Conservation (phyloP, 106 monocot genomes). For the Acanthochlamys bracteata region DNA sequence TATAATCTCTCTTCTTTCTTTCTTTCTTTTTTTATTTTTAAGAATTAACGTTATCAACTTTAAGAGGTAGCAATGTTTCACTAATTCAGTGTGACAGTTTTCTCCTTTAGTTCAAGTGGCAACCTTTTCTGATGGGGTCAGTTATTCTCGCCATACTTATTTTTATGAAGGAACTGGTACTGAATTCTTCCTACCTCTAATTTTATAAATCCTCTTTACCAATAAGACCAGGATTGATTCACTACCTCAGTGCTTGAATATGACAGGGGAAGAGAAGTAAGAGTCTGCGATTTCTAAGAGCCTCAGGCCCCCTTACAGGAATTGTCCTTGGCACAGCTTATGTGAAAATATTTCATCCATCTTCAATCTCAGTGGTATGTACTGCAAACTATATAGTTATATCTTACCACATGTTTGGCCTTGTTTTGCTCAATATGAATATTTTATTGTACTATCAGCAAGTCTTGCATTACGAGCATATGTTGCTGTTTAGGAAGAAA, state of each 20-base stretch:
- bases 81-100: constrained; percentile 29
- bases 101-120: constrained; percentile 87
- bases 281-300: constrained; percentile 53
- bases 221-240: not conserved
- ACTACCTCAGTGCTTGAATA: constrained; percentile 12
- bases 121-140: constrained; percentile 91
- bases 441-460: not conserved
- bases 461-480: no score
- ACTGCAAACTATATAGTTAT: not conserved
- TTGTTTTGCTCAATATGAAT: not conserved
- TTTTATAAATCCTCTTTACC: not conserved
- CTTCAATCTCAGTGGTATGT: constrained; percentile 89
- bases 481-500: no score
- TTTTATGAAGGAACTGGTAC: constrained; percentile 85
- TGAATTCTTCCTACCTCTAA: constrained; percentile 6
- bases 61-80: constrained; percentile 9
- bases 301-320: constrained; percentile 87
- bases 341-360: constrained; percentile 95
- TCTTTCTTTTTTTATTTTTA: not conserved
- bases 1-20: not conserved
- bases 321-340: constrained; percentile 74
- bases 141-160: constrained; percentile 71
- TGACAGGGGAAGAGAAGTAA: constrained; percentile 75
- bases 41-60: not conserved
- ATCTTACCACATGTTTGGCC: not conserved